phyloP scores from a whole-genome alignment of 495 filamentous ascomycete species.

The Penicillium salamii region DNA sequence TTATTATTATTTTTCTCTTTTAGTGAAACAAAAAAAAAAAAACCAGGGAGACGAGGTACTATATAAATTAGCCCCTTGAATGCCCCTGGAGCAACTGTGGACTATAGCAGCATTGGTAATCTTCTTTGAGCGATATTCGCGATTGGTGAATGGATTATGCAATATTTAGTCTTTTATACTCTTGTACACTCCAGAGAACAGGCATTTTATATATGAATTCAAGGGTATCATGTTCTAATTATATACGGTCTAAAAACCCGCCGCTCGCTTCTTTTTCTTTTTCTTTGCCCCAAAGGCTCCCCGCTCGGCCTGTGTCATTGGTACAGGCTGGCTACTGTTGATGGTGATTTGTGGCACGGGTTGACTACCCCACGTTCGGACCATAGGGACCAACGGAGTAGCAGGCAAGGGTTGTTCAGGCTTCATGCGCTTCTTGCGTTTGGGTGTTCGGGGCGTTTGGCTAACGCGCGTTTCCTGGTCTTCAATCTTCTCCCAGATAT shows the following conservation, averaged over 20 bases:
- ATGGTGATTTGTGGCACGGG: constrained; percentile 26
- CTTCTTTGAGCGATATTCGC: constrained; percentile 12
- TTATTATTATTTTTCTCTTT: background rate
- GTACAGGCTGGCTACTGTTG: constrained; percentile 36
- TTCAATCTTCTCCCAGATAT: constrained; percentile 38
- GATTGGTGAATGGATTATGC: constrained; percentile 47
- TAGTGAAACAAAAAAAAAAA: background rate
- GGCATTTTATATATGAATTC: too few species aligned
- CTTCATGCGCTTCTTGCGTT: constrained; percentile 24
- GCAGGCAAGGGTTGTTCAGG: constrained; percentile 19
- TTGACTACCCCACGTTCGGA: constrained; percentile 39
- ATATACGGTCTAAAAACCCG: constrained; percentile 35
- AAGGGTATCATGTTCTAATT: constrained; percentile 1
- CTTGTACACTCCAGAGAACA: background rate
- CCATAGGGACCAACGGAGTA: constrained; percentile 24
- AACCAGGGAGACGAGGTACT: too few species aligned
- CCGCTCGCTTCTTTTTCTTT: constrained; percentile 42
- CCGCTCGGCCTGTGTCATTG: constrained; percentile 42
- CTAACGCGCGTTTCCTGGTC: constrained; percentile 19
- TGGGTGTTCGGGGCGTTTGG: constrained; percentile 19
- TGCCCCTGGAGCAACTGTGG: background rate
- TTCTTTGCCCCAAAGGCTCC: constrained; percentile 41
- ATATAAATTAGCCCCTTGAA: background rate
- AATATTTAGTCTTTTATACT: constrained; percentile 21
- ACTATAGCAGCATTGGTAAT: constrained; percentile 46